Percentiles rank a stretch among this genome's conserved stretches.
These are phyloP conservation scores for Coemansia sp. DNA, from an alignment of 192 early-diverging fungal genomes.

Conservation along the genomic window DNA sequence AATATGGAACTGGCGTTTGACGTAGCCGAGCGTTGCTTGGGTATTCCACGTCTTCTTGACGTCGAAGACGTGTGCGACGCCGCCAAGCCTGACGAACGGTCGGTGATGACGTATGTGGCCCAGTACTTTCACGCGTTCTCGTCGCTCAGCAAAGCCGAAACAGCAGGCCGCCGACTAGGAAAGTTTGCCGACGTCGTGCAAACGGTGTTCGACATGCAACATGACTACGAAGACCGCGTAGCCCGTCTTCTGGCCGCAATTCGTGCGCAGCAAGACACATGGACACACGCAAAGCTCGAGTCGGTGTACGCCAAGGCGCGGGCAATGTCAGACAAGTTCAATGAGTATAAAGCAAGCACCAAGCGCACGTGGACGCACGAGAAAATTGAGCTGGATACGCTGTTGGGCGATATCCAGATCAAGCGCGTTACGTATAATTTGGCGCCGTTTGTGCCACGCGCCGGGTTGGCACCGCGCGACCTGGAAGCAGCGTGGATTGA, in stretches of 20 bases:
- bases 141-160: conserved; percentile 73
- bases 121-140: conserved; percentile 99
- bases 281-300: conserved; percentile 64
- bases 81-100: conserved; percentile 90
- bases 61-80: conserved; percentile 96
- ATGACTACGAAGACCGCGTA: conserved; percentile 89
- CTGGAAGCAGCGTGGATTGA: conserved; percentile 76
- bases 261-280: conserved; percentile 58
- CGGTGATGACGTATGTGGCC: conserved; percentile 97
- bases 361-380: conserved; percentile 90
- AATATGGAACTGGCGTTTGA: conserved; percentile 95
- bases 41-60: conserved; percentile 90
- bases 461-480: conserved; percentile 62
- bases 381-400: conserved; percentile 84
- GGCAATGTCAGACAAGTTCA: conserved; percentile 68
- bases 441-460: conserved; percentile 76
- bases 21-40: conserved; percentile 84
- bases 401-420: conserved; percentile 94
- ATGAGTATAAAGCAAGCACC: conserved; percentile 74
- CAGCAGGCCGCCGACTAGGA: conserved; percentile 87
- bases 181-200: conserved; percentile 88
- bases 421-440: conserved; percentile 95
- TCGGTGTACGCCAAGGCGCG: conserved; percentile 76
- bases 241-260: conserved; percentile 69
- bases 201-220: conserved; percentile 88